Conservation (phyloP, 106 monocot genomes). For the Amphibolis antarctica region DNA sequence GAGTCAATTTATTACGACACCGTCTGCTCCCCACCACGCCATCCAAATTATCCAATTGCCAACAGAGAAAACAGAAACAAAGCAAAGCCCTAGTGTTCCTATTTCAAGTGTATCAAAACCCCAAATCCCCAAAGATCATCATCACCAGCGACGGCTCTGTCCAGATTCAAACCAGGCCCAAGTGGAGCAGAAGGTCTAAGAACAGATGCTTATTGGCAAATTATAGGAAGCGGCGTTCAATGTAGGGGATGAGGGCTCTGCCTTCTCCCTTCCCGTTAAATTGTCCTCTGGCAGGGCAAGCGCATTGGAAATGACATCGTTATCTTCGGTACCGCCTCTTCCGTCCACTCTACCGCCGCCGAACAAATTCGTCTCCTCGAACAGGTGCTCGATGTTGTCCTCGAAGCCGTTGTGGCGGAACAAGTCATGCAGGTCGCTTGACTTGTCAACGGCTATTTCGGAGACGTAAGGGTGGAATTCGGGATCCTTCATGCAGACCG, state of each 20-base stretch:
- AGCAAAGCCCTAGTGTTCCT: background rate
- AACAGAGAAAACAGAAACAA: background rate
- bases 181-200: background rate
- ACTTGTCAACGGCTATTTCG: background rate
- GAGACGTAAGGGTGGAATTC: conserved; percentile 5
- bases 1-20: background rate
- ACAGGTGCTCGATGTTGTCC: conserved; percentile 36
- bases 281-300: no score
- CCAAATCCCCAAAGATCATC: no score
- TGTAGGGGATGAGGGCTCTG: background rate
- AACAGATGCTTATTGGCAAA: background rate
- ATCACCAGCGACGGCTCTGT: no score
- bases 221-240: background rate
- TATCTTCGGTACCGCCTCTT: background rate
- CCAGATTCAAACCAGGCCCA: no score
- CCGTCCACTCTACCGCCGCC: background rate
- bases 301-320: no score
- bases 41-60: no score
- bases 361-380: conserved; percentile 13
- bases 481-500: conserved; percentile 22
- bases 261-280: background rate
- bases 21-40: background rate
- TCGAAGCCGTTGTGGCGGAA: conserved; percentile 26
- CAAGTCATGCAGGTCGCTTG: conserved; percentile 19
- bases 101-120: no score